These are phyloP conservation scores for Globisporangium lucens DNA, from an alignment of 352 stramenopile species.

Conservation along the genomic window DNA sequence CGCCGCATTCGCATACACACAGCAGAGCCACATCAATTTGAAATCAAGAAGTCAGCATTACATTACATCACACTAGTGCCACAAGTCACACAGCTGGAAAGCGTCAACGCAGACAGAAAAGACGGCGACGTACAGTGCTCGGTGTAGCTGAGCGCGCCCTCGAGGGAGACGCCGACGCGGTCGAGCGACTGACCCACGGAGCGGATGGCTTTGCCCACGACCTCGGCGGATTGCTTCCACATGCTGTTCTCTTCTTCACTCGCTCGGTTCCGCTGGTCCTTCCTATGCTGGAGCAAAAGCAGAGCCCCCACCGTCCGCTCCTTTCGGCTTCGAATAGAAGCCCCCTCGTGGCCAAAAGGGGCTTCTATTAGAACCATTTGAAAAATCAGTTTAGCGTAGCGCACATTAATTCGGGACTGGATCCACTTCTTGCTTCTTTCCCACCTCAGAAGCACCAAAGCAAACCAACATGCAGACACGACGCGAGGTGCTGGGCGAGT, in stretches of 20 bases:
- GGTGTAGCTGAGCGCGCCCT: conserved; percentile 80
- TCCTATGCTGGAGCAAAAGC: not conserved
- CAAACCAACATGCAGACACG: conserved; percentile 11
- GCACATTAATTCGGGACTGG: not conserved
- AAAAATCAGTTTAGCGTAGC: not conserved
- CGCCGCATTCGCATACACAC: not conserved
- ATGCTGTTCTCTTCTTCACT: conserved; percentile 36
- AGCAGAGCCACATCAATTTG: not conserved
- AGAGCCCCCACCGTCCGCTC: conserved; percentile 10
- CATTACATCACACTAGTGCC: not conserved
- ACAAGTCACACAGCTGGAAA: not conserved
- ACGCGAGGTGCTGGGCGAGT: conserved; percentile 41
- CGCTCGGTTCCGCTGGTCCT: conserved; percentile 23
- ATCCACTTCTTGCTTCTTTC: not conserved
- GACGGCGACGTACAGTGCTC: conserved; percentile 72
- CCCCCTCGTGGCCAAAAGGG: not conserved
- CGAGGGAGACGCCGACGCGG: conserved; percentile 78
- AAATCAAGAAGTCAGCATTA: conserved; percentile 5
- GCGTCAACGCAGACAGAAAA: not conserved
- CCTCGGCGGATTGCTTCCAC: conserved; percentile 63
- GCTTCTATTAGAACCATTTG: not conserved
- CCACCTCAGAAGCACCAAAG: not conserved
- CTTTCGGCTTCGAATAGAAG: not conserved
- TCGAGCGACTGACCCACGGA: conserved; percentile 84
- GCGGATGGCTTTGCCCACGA: conserved; percentile 80